phyloP scores from a whole-genome alignment of 177 flowering plant species.

The Vitis hybrid region DNA sequence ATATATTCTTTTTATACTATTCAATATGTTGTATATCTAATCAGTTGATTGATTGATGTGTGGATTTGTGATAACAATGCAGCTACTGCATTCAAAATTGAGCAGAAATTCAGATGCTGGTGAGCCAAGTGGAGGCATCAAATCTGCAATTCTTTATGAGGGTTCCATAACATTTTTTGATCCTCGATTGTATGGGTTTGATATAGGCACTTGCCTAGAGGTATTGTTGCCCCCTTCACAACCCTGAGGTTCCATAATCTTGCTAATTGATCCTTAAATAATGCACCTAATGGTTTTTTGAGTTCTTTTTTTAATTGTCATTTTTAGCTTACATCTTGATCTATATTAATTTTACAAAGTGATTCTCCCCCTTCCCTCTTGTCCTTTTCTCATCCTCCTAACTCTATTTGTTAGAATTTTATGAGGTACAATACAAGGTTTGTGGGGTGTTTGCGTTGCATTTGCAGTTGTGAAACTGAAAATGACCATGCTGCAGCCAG shows the following conservation, averaged over 20 bases:
- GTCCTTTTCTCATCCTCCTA: too few species aligned
- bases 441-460: too few species aligned
- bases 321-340: too few species aligned
- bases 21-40: not conserved
- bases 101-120: conserved; percentile 25
- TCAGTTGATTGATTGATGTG: not conserved
- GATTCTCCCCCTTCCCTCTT: too few species aligned
- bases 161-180: conserved; percentile 85
- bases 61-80: conserved; percentile 20
- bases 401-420: too few species aligned
- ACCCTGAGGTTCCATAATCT: not conserved
- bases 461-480: too few species aligned
- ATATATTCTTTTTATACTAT: not conserved
- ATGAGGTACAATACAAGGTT: too few species aligned
- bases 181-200: conserved; percentile 68
- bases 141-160: conserved; percentile 67
- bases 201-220: conserved; percentile 96
- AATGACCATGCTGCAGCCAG: too few species aligned
- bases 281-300: too few species aligned
- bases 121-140: conserved; percentile 29
- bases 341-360: too few species aligned
- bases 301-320: too few species aligned
- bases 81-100: conserved; percentile 79
- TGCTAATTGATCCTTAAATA: too few species aligned
- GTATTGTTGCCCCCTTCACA: conserved; percentile 33